phyloP scores from a whole-genome alignment of 1,139 yeast genomes.

The Scheffersomyces insectosa region DNA sequence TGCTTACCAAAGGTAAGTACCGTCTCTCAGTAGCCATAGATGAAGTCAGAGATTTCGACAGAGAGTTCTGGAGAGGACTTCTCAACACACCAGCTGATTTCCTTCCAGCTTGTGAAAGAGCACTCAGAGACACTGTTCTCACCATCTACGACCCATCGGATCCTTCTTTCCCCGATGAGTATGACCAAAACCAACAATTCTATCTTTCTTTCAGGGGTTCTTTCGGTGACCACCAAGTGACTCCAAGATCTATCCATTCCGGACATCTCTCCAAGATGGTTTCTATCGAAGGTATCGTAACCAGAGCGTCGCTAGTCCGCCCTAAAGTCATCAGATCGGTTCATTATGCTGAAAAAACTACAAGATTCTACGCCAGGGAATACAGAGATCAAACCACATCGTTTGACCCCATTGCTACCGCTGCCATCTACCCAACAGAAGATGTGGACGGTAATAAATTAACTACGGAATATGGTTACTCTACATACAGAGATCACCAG shows the following conservation, averaged over 20 bases:
- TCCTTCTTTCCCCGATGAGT: slow-evolving; percentile 42
- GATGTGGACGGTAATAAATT: slow-evolving; percentile 89
- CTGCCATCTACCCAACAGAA: slow-evolving; percentile 91
- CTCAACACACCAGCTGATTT: slow-evolving; percentile 78
- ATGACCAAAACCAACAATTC: slow-evolving; percentile 66
- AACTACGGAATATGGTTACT: slow-evolving; percentile 88
- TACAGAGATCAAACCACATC: slow-evolving; percentile 93
- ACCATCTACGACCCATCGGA: slow-evolving; percentile 63
- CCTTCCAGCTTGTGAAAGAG: slow-evolving; percentile 88
- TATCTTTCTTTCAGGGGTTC: slow-evolving; percentile 87
- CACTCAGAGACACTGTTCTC: slow-evolving; percentile 77
- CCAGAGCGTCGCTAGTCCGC: slow-evolving; percentile 88
- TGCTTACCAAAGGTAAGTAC: slow-evolving; percentile 65
- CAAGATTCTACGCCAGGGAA: slow-evolving; percentile 84
- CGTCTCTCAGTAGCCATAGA: slow-evolving; percentile 80
- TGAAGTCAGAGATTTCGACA: slow-evolving; percentile 83
- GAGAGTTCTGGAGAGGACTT: slow-evolving; percentile 76
- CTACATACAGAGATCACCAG: slow-evolving; percentile 93
- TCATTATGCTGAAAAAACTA: slow-evolving; percentile 86
- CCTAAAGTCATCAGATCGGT: slow-evolving; percentile 92
- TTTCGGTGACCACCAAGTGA: slow-evolving; percentile 83
- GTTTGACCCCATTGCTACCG: slow-evolving; percentile 78
- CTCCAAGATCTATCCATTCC: slow-evolving; percentile 86
- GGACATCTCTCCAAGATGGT: slow-evolving; percentile 76
- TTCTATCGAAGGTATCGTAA: slow-evolving; percentile 93